Conservation (phyloP, 1,284 basidiomycete species). For the Meripilus lineatus region DNA sequence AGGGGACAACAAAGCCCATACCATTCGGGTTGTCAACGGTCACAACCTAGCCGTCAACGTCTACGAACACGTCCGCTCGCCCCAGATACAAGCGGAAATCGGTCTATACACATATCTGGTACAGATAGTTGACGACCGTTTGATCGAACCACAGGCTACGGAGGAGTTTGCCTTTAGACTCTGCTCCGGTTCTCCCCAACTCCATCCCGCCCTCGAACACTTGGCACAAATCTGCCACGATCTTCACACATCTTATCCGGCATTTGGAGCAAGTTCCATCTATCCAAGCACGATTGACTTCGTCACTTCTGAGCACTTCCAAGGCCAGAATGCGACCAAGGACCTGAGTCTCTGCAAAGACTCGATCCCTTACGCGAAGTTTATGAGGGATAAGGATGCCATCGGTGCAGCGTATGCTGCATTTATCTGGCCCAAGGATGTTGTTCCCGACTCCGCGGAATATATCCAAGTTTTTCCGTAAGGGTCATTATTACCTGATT, state of each 20-base stretch:
- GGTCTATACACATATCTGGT: too few relatives aligned
- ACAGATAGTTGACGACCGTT: too few relatives aligned
- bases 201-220: conserved; percentile 2
- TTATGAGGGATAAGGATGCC: background rate
- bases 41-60: too few relatives aligned
- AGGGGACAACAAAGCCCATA: too few relatives aligned
- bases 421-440: background rate
- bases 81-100: too few relatives aligned
- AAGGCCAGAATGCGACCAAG: background rate
- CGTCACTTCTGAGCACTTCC: background rate
- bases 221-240: background rate
- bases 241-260: background rate
- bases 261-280: background rate
- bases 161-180: conserved; percentile 1
- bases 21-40: too few relatives aligned
- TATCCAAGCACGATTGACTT: background rate
- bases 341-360: background rate
- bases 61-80: too few relatives aligned
- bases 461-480: conserved; percentile 1
- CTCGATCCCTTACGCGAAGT: background rate
- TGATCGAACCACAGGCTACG: too few relatives aligned
- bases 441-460: background rate
- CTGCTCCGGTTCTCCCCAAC: conserved; percentile 1
- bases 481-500: too few relatives aligned
- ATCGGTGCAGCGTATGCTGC: background rate